Base-by-base conservation (phyloP, 257 asterid species). In the Nyctanthes arbortristis region DNA sequence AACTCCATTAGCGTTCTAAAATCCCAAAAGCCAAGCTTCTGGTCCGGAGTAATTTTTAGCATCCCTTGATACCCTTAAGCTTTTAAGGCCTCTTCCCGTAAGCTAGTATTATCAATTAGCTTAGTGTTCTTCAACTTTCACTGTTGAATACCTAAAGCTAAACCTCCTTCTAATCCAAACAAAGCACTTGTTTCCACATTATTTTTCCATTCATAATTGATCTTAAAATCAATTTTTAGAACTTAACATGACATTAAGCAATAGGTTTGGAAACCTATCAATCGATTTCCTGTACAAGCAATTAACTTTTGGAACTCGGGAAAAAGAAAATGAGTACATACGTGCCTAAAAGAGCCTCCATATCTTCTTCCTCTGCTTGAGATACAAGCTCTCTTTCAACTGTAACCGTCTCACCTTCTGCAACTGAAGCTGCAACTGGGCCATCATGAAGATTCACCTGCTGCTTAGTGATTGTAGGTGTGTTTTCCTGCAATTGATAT, bases 281-380 rank as follows among this genome's bases (percentile, higher is more conserved):
- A 52, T 52, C 31, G 24, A 24, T 52, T 24, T 24, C 29, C 9
- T 3, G 16, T 9, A 52, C 5, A 8, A 52, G 13, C 10, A 52
- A 29, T 24, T 52, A 13, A 52, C 9, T 24, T 49, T 52, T 52
- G 4, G 8, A 52, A 24, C 59, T 52, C 16, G 10, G 6, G 29
- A 52, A 25, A 24, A 24, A 52, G n/a, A n/a, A 5, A 24, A 24
- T 52, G 30, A 72, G 70, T 71, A 87, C 97, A 27, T 85, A 94
- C 99, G 95, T 89, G 89, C 88, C 97, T 86, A 94, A 80, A 80
- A 94, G 97, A 55, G 96, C 92, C 87, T 94, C 99, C 99, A 91
- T 94, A 79, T 94, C 99, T 75, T 91, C 99, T 80, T 94, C 99
- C 78, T 94, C 99, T 18, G 92, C 97, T 77, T 91, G 99, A 66